These are phyloP conservation scores for Candida morakotiae DNA, from an alignment of 805 yeast genomes.

Conservation along the genomic window DNA sequence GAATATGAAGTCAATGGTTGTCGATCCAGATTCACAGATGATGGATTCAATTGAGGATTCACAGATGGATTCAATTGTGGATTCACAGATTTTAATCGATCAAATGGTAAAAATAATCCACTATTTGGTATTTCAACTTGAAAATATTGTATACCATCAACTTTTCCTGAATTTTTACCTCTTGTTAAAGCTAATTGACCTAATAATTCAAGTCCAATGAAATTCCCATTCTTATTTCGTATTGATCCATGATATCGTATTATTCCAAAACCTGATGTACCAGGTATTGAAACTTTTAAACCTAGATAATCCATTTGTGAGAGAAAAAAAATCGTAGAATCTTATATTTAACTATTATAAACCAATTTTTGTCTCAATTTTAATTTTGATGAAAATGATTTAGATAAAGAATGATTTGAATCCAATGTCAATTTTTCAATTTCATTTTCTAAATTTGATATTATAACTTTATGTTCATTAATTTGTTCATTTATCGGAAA, in stretches of 20 bases:
- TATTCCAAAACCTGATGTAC: slow-evolving; percentile 55
- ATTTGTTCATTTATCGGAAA: slow-evolving; percentile 22
- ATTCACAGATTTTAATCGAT: slow-evolving; percentile 34
- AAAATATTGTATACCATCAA: slow-evolving; percentile 68
- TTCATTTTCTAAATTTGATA: slow-evolving; percentile 12
- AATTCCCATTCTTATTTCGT: slow-evolving; percentile 64
- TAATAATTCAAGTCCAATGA: slow-evolving; percentile 84
- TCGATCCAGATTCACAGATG: too few relatives aligned
- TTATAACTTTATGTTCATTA: slow-evolving; percentile 10
- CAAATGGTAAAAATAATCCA: slow-evolving; percentile 72
- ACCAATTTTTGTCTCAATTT: slow-evolving; percentile 5
- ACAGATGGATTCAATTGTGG: slow-evolving; percentile 12
- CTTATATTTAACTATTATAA: background rate
- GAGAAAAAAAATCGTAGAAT: slow-evolving; percentile 2
- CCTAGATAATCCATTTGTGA: slow-evolving; percentile 30
- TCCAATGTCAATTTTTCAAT: slow-evolving; percentile 5
- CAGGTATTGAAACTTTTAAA: slow-evolving; percentile 50
- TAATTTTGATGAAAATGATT: slow-evolving; percentile 3
- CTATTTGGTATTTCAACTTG: slow-evolving; percentile 56
- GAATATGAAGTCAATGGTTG: slow-evolving; percentile 2
- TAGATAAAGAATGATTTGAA: background rate
- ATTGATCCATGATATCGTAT: slow-evolving; percentile 71
- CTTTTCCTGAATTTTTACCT: slow-evolving; percentile 88
- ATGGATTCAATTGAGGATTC: too few relatives aligned
- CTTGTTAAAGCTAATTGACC: slow-evolving; percentile 51